phyloP scores from a whole-genome alignment of 495 filamentous ascomycete genomes.

The Pseudotulostoma volvatum region DNA sequence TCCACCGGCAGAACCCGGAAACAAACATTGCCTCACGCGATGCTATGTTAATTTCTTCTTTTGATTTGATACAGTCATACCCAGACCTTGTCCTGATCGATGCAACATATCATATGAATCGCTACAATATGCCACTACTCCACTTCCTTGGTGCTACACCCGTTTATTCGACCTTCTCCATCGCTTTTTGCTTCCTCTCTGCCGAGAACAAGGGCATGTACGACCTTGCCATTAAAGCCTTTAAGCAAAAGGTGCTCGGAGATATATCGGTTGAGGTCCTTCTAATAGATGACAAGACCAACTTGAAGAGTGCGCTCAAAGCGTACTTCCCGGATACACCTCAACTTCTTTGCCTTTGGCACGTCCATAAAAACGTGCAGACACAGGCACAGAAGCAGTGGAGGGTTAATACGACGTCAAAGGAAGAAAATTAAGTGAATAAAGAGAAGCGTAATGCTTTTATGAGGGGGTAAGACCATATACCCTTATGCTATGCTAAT shows the following conservation, averaged over 20 bases:
- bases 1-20: background rate
- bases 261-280: background rate
- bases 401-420: background rate
- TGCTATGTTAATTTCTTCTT: constrained; percentile 8
- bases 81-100: background rate
- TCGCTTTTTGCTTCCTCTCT: background rate
- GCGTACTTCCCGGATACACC: background rate
- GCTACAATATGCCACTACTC: background rate
- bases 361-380: background rate
- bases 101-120: background rate
- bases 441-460: too few species aligned
- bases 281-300: background rate
- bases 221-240: background rate
- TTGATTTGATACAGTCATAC: constrained; percentile 2
- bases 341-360: background rate
- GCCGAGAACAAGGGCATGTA: background rate
- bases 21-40: background rate
- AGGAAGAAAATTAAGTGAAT: background rate
- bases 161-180: background rate
- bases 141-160: background rate
- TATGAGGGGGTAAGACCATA: too few species aligned
- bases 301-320: background rate
- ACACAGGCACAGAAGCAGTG: background rate
- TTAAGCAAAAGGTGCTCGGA: background rate
- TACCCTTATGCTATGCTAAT: too few species aligned